Base-by-base conservation (phyloP, 768 basidiomycete genomes). In the Russula emetica region DNA sequence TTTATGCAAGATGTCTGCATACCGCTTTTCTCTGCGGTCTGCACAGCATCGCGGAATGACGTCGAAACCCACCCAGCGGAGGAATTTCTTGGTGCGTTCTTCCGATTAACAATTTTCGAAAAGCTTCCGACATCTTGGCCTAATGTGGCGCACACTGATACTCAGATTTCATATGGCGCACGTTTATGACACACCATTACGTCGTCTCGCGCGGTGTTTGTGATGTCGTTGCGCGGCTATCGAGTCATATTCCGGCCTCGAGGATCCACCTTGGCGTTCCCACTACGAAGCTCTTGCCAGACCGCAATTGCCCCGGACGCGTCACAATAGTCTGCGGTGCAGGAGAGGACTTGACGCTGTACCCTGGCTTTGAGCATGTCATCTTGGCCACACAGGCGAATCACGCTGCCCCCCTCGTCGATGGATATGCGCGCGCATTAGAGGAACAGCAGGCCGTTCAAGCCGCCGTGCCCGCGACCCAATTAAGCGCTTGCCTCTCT, bases 351-450 rank as follows among this genome's bases (percentile, higher is more conserved):
- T 44, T 67, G 11, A 66, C 61, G 20, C 71, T 73, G 2, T 73
- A 78, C 66, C 40, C 68, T 7, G 85, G 83, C 8, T 90, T 90
- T 69, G 79, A 83, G 55, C 85, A 87, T 70, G 74, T 93, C 62
- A 74, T 91, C 7, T 78, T 91, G 55, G 89, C 87, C 6, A 91
- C 90, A 0, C 88, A 90, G 71, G 89, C 89, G 7, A 82, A 82
- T 54, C 81, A 83, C 32, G 88, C 86, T 16, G 73, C 77, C 16
- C 77, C 78, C 6, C 74, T 91, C 5, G 73, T 91, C 16, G 71
- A 74, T 0, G 77, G 77, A 0, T 85, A 84, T 66, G 71, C 74
- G 2, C 64, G 76, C 16, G 76, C 78, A 14, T 71, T 85, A 2
- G 73, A 76, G 1, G 32, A 52, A 47, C 54, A n/a, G 11, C 20